Evolutionary conservation across 2,329 filamentous ascomycete species (phyloP).

Genomic region (Stromatinia cepivora): DNA sequence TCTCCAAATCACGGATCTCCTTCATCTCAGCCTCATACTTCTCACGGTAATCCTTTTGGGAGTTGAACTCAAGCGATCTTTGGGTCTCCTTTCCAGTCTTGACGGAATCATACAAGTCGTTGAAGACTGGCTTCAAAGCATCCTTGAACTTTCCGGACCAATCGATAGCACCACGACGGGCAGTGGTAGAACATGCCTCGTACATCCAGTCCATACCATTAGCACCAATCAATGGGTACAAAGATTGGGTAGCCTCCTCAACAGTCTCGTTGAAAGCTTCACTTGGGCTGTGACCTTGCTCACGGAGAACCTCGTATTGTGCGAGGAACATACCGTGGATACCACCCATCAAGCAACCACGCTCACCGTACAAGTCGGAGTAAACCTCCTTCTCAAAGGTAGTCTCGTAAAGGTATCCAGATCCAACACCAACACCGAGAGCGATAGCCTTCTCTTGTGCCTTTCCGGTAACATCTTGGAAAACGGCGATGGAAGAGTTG

Average conservation of each 20-base stretch:
- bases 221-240: slow-evolving; percentile 96
- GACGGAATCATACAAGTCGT: slow-evolving; percentile 92
- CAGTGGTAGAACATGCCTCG: slow-evolving; percentile 98
- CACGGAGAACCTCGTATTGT: slow-evolving; percentile 99
- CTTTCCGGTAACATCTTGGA: slow-evolving; percentile 96
- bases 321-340: slow-evolving; percentile 99
- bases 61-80: slow-evolving; percentile 96
- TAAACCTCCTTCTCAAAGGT: slow-evolving; percentile 99
- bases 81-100: slow-evolving; percentile 90
- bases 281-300: slow-evolving; percentile 94
- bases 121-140: slow-evolving; percentile 97
- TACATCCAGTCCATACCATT: slow-evolving; percentile 99
- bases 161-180: slow-evolving; percentile 97
- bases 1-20: slow-evolving; percentile 97
- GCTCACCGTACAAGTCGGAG: slow-evolving; percentile 99
- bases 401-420: slow-evolving; percentile 99
- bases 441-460: slow-evolving; percentile 97
- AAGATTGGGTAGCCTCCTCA: slow-evolving; percentile 96
- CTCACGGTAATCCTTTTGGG: slow-evolving; percentile 92
- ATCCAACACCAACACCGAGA: slow-evolving; percentile 94
- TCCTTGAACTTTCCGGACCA: slow-evolving; percentile 98
- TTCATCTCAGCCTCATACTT: slow-evolving; percentile 98
- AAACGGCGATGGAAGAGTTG: slow-evolving; percentile 99
- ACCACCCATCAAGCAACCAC: slow-evolving; percentile 99
- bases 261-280: slow-evolving; percentile 99